Evolutionary conservation across 2,329 filamentous ascomycete species (phyloP), one percentile per base, ranked within the genome.

Genomic region (Verticillium klebahnii): DNA sequence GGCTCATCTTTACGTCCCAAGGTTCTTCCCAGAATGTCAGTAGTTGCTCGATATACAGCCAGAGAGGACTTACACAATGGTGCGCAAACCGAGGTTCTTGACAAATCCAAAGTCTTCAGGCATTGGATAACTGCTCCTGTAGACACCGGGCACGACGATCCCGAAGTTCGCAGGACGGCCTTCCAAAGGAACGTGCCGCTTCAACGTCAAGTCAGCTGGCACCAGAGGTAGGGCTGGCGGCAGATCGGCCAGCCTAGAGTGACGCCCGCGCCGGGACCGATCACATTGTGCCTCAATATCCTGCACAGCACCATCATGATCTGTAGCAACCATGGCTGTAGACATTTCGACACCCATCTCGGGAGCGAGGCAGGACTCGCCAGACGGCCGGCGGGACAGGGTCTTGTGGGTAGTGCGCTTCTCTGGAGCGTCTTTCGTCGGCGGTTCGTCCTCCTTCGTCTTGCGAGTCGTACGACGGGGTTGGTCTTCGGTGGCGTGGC

Each of bases 121-220:
- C 64, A 86, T 79, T 2, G 93, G 93, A 71, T 93, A 97, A 66
- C 89, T 89, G 74, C 91, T 94, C 59, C 93, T 86, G 72, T 92
- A 97, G 32, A 97, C 81, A 9, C 89, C 88, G 7, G 87, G 84
- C 23, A 89, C 78, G 23, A 97, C 89, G 32, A 86, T 77, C 19
- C 89, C 91, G 74, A 94, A 97, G 71, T 97, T 97, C 66, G 77
- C 69, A 1, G 91, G 90, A 6, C 74, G 69, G 14, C 73, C 72
- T 40, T 66, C 62, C 32, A 61, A 61, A 23, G 63, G 58, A 6
- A 54, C 8, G 40, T 25, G 9, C 17, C 45, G 31, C 19, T 55
- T 25, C 23, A 55, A 19, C 9, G 45, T 12, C 25, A n/a, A 32
- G n/a, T 15, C 29, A 7, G 31, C 19, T 15, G 40, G 17, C 19